Evolutionary conservation across 805 yeast genomes (phyloP), one percentile per base, ranked within the genome.

Genomic region (Torulaspora franciscae): DNA sequence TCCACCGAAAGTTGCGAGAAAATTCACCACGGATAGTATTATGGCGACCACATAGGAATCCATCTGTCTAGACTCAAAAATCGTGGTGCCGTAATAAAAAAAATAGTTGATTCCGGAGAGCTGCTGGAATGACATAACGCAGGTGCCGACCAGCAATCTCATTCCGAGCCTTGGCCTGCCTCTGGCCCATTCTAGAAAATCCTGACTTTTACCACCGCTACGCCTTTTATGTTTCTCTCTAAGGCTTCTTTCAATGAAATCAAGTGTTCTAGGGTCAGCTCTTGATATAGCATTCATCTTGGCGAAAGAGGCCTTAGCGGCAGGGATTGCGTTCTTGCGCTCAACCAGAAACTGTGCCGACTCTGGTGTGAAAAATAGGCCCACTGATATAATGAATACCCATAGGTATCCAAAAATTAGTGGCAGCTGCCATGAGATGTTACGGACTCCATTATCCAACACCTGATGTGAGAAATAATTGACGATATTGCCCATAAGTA

Each of bases 391-490:
- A 25, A 82, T 60, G 1, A 54, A 9, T 1, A 65, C 67, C 70
- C 75, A 70, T 2, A 62, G 58, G 43, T 67, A 67, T 30, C 74
- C 70, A 43, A 76, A 58, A 14, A 75, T 74, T 53, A 82, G 66
- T 7, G 95, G 95, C 30, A 86, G 74, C 51, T 88, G 72, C 75
- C 84, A 88, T 11, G 82, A 71, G 7, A 79, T 79, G 15, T 77
- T 69, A 46, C 69, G 69, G 50, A 56, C 58, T 2, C 50, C 36
- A 40, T 51, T 42, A 37, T 45, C 14, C 32, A 55, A 26, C 38
- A 47, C 42, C 8, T 45, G 46, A 17, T 41, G 44, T 44, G 83
- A 76, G 47, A 78, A 79, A 57, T 72, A 81, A 32, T 77, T 76
- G 22, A 78, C 70, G 60, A 84, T 74, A 68, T 81, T 77, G 48